Evolutionary conservation across 1,284 basidiomycete species (phyloP).

Genomic region (Moesziomyces globuligerus): DNA sequence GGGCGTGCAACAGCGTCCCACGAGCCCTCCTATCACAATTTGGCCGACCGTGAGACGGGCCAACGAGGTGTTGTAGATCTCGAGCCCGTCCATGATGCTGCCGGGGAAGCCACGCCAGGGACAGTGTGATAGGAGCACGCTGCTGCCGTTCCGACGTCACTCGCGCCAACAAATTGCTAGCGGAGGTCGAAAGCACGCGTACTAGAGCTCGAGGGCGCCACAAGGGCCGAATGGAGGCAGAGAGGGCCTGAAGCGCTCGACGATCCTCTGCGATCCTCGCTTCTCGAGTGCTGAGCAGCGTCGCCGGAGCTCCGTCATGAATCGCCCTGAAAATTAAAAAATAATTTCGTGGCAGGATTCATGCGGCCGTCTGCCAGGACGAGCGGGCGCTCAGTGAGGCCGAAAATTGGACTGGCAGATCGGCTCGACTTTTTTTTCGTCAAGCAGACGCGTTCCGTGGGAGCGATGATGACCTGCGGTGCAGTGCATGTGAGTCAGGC

Average conservation of each 20-base stretch:
- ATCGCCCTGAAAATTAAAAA: conserved; percentile 2
- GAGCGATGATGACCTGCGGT: no score
- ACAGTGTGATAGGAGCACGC: no score
- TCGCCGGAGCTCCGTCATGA: conserved; percentile 23
- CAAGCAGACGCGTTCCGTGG: background rate
- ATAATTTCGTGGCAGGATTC: conserved; percentile 4
- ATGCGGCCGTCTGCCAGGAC: background rate
- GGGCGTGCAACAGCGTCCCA: no score
- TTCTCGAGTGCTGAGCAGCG: conserved; percentile 1
- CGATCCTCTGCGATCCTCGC: conserved; percentile 29
- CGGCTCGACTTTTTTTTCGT: no score
- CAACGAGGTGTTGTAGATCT: no score
- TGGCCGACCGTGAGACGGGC: no score
- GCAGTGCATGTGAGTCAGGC: background rate
- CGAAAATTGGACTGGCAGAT: conserved; percentile 3
- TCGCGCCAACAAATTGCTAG: background rate
- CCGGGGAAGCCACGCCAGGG: no score
- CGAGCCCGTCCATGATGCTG: no score
- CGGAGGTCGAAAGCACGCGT: conserved; percentile 1
- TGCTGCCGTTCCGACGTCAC: conserved; percentile 3
- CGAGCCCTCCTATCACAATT: no score
- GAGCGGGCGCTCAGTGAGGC: conserved; percentile 1
- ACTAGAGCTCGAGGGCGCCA: background rate
- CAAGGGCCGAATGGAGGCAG: background rate
- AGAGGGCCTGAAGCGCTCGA: conserved; percentile 3